Evolutionary conservation across 176 grass and related monocot genomes (phyloP).

Genomic region (Phoenix dactylifera): DNA sequence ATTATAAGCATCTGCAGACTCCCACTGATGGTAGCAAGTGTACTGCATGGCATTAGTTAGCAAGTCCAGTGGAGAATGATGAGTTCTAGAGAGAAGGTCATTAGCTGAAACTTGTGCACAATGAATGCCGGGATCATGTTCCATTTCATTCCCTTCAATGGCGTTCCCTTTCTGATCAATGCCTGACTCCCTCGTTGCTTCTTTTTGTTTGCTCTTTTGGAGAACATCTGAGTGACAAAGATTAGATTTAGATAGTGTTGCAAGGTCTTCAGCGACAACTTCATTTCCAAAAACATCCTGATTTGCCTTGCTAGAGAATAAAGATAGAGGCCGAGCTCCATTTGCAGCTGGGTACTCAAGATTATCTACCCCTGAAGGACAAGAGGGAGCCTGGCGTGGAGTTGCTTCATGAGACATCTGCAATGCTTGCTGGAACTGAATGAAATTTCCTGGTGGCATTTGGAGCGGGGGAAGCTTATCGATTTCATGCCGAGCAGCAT

Average conservation of each 20-base stretch:
- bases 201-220: too few relatives aligned
- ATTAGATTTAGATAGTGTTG: neutral
- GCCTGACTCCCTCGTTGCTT: too few relatives aligned
- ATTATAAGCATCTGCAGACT: constrained; percentile 21
- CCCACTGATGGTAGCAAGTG: neutral
- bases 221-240: too few relatives aligned
- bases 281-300: constrained; percentile 5
- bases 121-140: too few relatives aligned
- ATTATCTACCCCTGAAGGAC: too few relatives aligned
- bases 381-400: constrained; percentile 10
- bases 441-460: constrained; percentile 43
- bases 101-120: too few relatives aligned
- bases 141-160: too few relatives aligned
- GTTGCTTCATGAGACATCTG: constrained; percentile 1
- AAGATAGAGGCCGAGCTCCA: constrained; percentile 6
- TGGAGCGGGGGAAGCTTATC: constrained; percentile 89
- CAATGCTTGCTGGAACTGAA: neutral
- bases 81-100: too few relatives aligned
- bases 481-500: constrained; percentile 81
- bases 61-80: too few relatives aligned
- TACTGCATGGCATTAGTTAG: too few relatives aligned
- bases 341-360: too few relatives aligned
- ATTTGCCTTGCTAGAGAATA: constrained; percentile 19
- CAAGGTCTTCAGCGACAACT: constrained; percentile 8
- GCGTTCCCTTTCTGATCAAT: too few relatives aligned